phyloP scores from a whole-genome alignment of 2,329 filamentous ascomycete genomes.

The Curvularia hawaiiensis region DNA sequence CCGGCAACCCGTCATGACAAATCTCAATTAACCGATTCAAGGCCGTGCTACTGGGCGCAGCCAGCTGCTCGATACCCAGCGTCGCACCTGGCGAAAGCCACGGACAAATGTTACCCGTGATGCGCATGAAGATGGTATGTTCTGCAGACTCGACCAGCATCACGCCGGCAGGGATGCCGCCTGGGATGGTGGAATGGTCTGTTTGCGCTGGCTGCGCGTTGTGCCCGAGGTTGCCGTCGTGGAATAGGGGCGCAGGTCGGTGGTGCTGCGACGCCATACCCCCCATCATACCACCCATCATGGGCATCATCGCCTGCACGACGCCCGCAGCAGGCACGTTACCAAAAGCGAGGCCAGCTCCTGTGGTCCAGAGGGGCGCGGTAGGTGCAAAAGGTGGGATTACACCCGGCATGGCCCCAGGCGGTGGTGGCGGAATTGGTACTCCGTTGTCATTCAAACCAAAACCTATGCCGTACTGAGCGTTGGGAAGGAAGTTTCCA shows the following conservation, averaged over 20 bases:
- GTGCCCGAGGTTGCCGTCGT: slow-evolving; percentile 29
- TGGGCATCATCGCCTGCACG: slow-evolving; percentile 11
- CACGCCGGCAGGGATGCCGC: slow-evolving; percentile 34
- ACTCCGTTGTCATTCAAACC: slow-evolving; percentile 29
- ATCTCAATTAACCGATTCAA: slow-evolving; percentile 41
- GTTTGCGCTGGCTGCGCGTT: slow-evolving; percentile 29
- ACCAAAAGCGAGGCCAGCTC: slow-evolving; percentile 29
- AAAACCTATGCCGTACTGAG: slow-evolving; percentile 35
- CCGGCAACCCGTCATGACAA: slow-evolving; percentile 25
- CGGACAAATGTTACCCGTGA: slow-evolving; percentile 37
- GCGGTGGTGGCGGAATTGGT: slow-evolving; percentile 35
- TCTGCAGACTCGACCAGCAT: slow-evolving; percentile 34
- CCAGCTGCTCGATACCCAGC: slow-evolving; percentile 35
- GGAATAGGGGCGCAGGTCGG: slow-evolving; percentile 28
- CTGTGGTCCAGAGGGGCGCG: slow-evolving; percentile 30
- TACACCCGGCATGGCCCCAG: slow-evolving; percentile 25
- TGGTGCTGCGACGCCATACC: slow-evolving; percentile 19
- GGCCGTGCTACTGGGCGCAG: slow-evolving; percentile 28
- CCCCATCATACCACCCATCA: slow-evolving; percentile 12
- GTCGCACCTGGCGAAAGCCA: slow-evolving; percentile 36
- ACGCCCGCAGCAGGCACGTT: slow-evolving; percentile 26
- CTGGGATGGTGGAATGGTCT: slow-evolving; percentile 33
- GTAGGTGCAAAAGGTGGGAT: slow-evolving; percentile 33
- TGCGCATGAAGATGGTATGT: slow-evolving; percentile 34
- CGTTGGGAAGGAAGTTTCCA: slow-evolving; percentile 32